phyloP scores from a whole-genome alignment of 2,329 filamentous ascomycete species.

The Aureobasidium sp. region DNA sequence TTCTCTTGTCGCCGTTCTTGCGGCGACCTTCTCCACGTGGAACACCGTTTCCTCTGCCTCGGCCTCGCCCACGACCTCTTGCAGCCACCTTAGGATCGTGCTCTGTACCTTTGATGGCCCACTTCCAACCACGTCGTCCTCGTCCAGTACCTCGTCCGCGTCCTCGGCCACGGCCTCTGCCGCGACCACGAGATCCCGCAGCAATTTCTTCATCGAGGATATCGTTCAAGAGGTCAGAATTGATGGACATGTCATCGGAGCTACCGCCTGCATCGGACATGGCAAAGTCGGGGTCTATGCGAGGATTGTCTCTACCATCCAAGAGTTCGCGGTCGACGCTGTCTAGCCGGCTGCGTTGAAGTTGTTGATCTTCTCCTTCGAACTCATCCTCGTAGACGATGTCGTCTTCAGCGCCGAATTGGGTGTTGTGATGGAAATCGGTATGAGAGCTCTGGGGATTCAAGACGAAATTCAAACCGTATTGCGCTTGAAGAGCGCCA shows the following conservation, averaged over 20 bases:
- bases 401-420: slow-evolving; percentile 22
- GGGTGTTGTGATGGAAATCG: slow-evolving; percentile 19
- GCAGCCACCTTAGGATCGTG: slow-evolving; percentile 22
- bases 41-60: slow-evolving; percentile 15
- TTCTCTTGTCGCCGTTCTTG: slow-evolving; percentile 40
- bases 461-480: slow-evolving; percentile 14
- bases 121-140: slow-evolving; percentile 26
- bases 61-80: slow-evolving; percentile 10
- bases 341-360: slow-evolving; percentile 14
- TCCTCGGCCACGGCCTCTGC: slow-evolving; percentile 18
- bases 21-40: slow-evolving; percentile 18
- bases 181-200: slow-evolving; percentile 11
- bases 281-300: slow-evolving; percentile 31
- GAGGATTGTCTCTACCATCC: slow-evolving; percentile 27
- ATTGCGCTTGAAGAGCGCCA: slow-evolving; percentile 23
- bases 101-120: slow-evolving; percentile 28
- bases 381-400: slow-evolving; percentile 25
- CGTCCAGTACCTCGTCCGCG: slow-evolving; percentile 19
- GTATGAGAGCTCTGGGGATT: slow-evolving; percentile 14
- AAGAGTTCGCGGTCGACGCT: slow-evolving; percentile 24
- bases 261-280: slow-evolving; percentile 26
- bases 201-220: slow-evolving; percentile 13
- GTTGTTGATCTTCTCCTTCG: slow-evolving; percentile 22
- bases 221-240: slow-evolving; percentile 16
- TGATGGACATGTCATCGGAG: slow-evolving; percentile 15